A percentile compares a stretch with the other conserved stretches of the same genome.
phyloP scores from a whole-genome alignment of 176 grass and related monocot species.

The Pontederia paniculata region DNA sequence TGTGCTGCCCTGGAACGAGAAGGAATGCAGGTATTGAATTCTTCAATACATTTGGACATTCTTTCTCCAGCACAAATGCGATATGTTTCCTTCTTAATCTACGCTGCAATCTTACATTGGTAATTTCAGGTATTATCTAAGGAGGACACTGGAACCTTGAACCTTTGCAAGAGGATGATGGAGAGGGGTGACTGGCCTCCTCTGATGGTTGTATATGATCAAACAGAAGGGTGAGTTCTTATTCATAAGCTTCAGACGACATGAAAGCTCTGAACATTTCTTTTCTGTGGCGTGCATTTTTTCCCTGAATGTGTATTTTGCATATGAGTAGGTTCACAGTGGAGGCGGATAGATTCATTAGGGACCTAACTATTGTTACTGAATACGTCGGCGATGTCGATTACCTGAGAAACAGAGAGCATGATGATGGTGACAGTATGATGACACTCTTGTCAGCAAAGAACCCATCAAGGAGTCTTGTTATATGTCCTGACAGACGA shows the following conservation, averaged over 20 bases:
- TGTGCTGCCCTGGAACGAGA: constrained; percentile 48
- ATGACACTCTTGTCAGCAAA: constrained; percentile 78
- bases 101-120: no score
- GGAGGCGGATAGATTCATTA: constrained; percentile 67
- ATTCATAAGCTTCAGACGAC: neutral
- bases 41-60: no score
- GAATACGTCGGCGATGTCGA: constrained; percentile 92
- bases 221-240: constrained; percentile 51
- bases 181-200: constrained; percentile 67
- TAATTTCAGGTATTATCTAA: constrained; percentile 43
- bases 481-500: constrained; percentile 73
- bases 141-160: constrained; percentile 63
- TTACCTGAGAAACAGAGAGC: constrained; percentile 53
- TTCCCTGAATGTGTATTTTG: neutral
- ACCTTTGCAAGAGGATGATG: constrained; percentile 72
- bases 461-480: constrained; percentile 42
- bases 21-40: constrained; percentile 57
- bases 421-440: constrained; percentile 91
- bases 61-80: no score
- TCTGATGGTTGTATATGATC: constrained; percentile 62
- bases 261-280: neutral
- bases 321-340: constrained; percentile 79
- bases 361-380: constrained; percentile 83
- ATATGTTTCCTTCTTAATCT: no score
- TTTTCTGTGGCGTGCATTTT: neutral